These are phyloP conservation scores for Aspergillus bertholletiae DNA, from an alignment of 495 filamentous ascomycete species.

Conservation along the genomic window DNA sequence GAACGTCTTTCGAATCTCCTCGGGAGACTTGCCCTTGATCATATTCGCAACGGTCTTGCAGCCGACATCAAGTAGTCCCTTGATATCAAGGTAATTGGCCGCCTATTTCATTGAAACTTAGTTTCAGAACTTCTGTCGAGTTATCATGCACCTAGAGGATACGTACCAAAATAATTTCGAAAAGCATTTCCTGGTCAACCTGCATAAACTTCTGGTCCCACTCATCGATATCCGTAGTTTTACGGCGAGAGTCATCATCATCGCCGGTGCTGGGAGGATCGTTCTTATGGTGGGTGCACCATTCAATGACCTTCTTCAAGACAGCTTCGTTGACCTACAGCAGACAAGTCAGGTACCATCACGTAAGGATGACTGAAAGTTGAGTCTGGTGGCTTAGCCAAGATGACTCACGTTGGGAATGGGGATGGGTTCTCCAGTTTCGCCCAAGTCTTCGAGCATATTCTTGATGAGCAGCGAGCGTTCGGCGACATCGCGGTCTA, in stretches of 20 bases:
- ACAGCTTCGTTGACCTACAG: constrained; percentile 87
- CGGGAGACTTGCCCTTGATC: constrained; percentile 72
- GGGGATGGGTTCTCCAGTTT: constrained; percentile 65
- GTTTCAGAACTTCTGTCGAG: not conserved
- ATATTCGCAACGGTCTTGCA: constrained; percentile 70
- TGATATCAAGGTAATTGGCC: constrained; percentile 72
- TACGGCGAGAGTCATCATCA: constrained; percentile 91
- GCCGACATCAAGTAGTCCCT: constrained; percentile 62
- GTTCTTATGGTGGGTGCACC: constrained; percentile 90
- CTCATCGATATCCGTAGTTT: constrained; percentile 97
- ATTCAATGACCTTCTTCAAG: constrained; percentile 92
- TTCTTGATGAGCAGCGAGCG: constrained; percentile 96
- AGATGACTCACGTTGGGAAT: constrained; percentile 75
- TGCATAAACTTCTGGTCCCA: constrained; percentile 99
- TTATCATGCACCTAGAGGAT: not conserved
- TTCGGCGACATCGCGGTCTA: constrained; percentile 83
- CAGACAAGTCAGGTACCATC: not conserved
- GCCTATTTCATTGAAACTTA: constrained; percentile 36
- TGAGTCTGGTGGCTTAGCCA: not conserved
- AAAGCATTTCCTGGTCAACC: constrained; percentile 99
- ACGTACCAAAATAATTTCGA: constrained; percentile 95
- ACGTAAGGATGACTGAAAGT: not conserved
- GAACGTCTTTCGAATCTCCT: constrained; percentile 75
- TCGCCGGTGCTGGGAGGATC: constrained; percentile 81
- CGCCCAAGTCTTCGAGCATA: constrained; percentile 89